phyloP scores from a whole-genome alignment of 2,329 filamentous ascomycete genomes.

The Fusarium longipes region DNA sequence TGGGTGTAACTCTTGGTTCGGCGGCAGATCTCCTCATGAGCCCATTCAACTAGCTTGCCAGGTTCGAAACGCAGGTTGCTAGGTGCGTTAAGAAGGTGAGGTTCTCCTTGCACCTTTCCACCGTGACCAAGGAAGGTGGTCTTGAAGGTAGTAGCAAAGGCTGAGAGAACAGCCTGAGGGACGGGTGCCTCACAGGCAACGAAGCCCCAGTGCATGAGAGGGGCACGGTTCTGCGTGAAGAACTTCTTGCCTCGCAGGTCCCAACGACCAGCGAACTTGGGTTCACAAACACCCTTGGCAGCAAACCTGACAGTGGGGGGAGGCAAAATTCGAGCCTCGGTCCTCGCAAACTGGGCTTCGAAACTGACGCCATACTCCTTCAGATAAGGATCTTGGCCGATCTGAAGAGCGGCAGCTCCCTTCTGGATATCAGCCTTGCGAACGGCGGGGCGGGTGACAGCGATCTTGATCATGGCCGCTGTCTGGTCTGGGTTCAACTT shows the following conservation, averaged over 20 bases:
- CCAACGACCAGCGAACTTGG: constrained; percentile 81
- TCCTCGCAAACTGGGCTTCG: constrained; percentile 69
- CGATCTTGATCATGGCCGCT: constrained; percentile 89
- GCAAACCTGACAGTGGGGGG: constrained; percentile 79
- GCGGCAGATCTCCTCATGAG: constrained; percentile 63
- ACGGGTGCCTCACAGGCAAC: constrained; percentile 71
- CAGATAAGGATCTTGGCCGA: constrained; percentile 78
- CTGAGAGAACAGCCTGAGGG: constrained; percentile 49
- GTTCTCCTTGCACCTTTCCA: constrained; percentile 54
- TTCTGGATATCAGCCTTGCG: constrained; percentile 73
- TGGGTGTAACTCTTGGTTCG: constrained; percentile 70
- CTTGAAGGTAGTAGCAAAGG: constrained; percentile 57
- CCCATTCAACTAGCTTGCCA: constrained; percentile 62
- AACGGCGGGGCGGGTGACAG: constrained; percentile 78
- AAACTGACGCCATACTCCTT: constrained; percentile 80
- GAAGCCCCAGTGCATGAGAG: constrained; percentile 80
- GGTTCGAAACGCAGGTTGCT: constrained; percentile 53
- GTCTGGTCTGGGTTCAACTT: constrained; percentile 76
- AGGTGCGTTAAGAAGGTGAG: constrained; percentile 52
- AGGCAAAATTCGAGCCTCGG: constrained; percentile 76
- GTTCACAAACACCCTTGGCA: constrained; percentile 65
- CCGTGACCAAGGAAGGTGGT: constrained; percentile 62
- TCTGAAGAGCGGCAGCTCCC: constrained; percentile 68
- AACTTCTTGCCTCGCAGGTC: constrained; percentile 86
- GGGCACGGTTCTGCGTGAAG: constrained; percentile 68